Base-by-base conservation (phyloP, 805 yeast genomes). In the Scheffersomyces coipomensis region DNA sequence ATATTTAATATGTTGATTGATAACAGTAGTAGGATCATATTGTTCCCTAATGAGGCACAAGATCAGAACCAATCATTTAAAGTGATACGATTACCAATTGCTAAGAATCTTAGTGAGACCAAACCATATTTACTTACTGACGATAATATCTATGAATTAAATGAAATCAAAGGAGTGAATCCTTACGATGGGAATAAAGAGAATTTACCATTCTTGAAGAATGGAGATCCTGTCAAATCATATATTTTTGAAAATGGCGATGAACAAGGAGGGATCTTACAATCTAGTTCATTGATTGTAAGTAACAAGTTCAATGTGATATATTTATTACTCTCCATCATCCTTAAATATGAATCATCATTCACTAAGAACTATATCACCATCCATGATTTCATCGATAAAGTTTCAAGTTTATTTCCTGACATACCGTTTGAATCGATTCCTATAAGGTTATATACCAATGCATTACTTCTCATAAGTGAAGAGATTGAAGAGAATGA, bases 311-410 rank as follows among this genome's bases (percentile, higher is more conserved):
- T 66, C 55, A 70, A 75, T 45, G 35, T 64, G 7, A 55, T 56
- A 0, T 78, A 68, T 52, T 47, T 66, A 3, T 45, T 78, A 34
- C 54, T 76, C 10, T 45, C 62, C 2, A 57, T 60, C 31, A 65
- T 75, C 46, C 49, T 54, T 18, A 37, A 46, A 3, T 39, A 51
- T 22, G 38, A 59, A 2, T 53, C 54, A 16, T 50, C 51, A 18
- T 60, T 64, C 29, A 35, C 52, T 30, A 46, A 44, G 33, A 48
- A 75, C 32, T 56, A 60, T 46, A 42, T 68, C 41, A 55, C 73
- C 0, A 47, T 64, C 12, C 79, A 77, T 17, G 81, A 77, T 49
- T 45, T 77, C 3, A 49, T 59, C 6, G 79, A 74, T 45, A 44
- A 50, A 13, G 43, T 69, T 22, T 51, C 54, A 34, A 47, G 45